Evolutionary conservation across 352 stramenopile genomes (phyloP).

Genomic region (Pythium coloratum): DNA sequence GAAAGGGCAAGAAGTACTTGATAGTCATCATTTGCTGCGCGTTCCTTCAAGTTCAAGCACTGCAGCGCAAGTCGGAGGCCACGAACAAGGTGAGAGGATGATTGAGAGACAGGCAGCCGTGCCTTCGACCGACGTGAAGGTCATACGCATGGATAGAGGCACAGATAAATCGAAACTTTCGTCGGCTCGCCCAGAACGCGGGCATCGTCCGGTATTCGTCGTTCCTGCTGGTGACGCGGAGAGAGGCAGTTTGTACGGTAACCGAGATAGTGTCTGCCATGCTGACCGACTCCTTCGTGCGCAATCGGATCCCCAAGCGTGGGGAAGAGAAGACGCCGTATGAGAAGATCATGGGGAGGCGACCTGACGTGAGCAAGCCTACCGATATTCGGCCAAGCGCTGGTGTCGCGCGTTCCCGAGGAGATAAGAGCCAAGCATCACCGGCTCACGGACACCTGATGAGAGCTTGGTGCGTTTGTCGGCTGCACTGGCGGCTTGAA

Average conservation of each 20-base stretch:
- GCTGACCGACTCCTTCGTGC: conserved; percentile 20
- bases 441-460: not conserved
- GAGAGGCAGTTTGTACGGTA: conserved; percentile 22
- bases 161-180: conserved; percentile 27
- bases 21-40: conserved; percentile 2
- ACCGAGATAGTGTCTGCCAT: conserved; percentile 25
- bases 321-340: not conserved
- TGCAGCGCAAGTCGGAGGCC: conserved; percentile 8
- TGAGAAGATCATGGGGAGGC: conserved; percentile 1
- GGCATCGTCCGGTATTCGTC: conserved; percentile 21
- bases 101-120: conserved; percentile 10
- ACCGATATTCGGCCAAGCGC: conserved; percentile 14
- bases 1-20: conserved; percentile 5
- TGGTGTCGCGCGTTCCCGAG: not conserved
- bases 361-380: conserved; percentile 9
- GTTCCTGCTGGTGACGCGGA: conserved; percentile 29
- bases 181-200: conserved; percentile 3
- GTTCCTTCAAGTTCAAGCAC: not conserved
- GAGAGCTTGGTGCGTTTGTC: conserved; percentile 3
- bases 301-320: conserved; percentile 6
- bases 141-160: conserved; percentile 25
- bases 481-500: conserved; percentile 9
- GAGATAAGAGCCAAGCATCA: conserved; percentile 1
- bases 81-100: not conserved
- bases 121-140: conserved; percentile 6